Evolutionary conservation across 2,329 filamentous ascomycete species (phyloP).

Genomic region (Talaromyces sp.): DNA sequence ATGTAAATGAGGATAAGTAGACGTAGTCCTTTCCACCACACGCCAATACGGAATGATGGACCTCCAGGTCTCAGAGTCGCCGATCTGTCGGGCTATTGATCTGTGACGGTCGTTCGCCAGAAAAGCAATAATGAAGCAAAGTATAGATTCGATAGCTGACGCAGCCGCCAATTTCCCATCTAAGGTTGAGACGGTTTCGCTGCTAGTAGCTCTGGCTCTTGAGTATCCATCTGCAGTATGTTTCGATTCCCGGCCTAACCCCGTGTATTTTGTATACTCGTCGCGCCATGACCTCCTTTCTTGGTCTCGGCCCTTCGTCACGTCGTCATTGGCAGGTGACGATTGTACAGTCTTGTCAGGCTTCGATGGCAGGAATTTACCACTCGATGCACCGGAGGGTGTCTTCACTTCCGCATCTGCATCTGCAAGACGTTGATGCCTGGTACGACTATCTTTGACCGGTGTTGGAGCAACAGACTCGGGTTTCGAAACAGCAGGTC

Average conservation of each 20-base stretch:
- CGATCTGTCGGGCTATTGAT: constrained; percentile 34
- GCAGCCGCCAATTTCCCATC: constrained; percentile 39
- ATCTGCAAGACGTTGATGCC: constrained; percentile 39
- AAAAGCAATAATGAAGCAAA: constrained; percentile 49
- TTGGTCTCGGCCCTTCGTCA: constrained; percentile 26
- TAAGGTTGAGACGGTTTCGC: constrained; percentile 24
- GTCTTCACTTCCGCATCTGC: constrained; percentile 41
- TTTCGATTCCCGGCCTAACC: constrained; percentile 46
- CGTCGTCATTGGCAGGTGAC: constrained; percentile 29
- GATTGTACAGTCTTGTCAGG: constrained; percentile 25
- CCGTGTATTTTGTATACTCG: constrained; percentile 41
- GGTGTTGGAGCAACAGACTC: constrained; percentile 37
- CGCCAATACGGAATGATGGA: constrained; percentile 48
- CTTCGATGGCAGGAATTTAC: constrained; percentile 30
- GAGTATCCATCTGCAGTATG: constrained; percentile 41
- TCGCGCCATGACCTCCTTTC: constrained; percentile 43
- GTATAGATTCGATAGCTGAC: constrained; percentile 43
- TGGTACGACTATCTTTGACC: constrained; percentile 40
- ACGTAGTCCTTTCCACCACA: constrained; percentile 40
- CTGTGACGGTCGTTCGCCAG: constrained; percentile 42
- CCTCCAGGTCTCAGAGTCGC: constrained; percentile 44
- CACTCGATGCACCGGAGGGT: constrained; percentile 29
- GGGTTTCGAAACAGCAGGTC: constrained; percentile 25
- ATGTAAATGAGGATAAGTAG: constrained; percentile 39
- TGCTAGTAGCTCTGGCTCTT: constrained; percentile 24